Percentiles rank a stretch among this genome's conserved stretches.
Conservation (phyloP, 202 grass and related monocot species). For the Tripidium arundinaceum region DNA sequence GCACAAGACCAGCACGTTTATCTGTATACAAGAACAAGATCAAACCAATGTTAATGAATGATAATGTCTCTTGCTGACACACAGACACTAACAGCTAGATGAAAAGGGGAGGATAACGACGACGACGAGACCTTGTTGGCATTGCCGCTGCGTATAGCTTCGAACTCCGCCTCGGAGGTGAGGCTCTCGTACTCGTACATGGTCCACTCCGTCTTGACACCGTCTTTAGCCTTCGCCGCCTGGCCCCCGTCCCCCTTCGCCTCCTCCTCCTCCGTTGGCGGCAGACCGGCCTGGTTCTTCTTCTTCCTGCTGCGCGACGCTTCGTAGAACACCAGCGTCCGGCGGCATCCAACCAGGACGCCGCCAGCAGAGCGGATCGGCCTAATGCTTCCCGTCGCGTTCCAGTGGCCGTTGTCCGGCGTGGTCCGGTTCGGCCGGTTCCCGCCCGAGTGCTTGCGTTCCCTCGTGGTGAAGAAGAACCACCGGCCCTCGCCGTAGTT, state of each 20-base stretch:
- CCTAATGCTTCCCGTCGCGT: conserved; percentile 16
- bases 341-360: background rate
- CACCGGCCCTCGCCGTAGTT: conserved; percentile 3
- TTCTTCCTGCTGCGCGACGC: background rate
- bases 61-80: background rate
- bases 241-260: background rate
- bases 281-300: background rate
- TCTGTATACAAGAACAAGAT: background rate
- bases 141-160: background rate
- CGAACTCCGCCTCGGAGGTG: background rate
- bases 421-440: conserved; percentile 24
- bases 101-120: background rate
- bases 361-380: background rate
- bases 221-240: background rate
- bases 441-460: background rate
- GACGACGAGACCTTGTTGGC: background rate
- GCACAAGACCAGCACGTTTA: background rate
- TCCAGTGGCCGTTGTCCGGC: background rate
- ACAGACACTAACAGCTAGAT: background rate
- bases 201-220: conserved; percentile 18
- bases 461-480: conserved; percentile 30
- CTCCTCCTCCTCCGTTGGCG: background rate
- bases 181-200: conserved; percentile 43
- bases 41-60: background rate
- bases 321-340: conserved; percentile 35